Evolutionary conservation across 208 protist genomes (phyloP).

Genomic region (Acanthamoeba culbertsoni): DNA sequence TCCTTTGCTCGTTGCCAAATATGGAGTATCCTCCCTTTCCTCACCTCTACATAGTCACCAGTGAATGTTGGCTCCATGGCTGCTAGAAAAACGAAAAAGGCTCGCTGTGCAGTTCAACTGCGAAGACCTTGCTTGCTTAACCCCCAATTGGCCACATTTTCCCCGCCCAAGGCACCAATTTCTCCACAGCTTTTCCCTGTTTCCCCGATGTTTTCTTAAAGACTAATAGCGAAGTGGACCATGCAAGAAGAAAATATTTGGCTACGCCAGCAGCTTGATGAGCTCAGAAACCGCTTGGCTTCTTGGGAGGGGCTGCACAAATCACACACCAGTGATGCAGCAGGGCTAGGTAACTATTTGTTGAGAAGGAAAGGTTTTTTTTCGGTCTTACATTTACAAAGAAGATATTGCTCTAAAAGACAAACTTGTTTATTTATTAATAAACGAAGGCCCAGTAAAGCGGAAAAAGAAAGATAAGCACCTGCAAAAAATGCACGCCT

Average conservation of each 20-base stretch:
- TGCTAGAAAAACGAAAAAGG: not conserved
- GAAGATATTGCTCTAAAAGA: not conserved
- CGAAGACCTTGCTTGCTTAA: no score
- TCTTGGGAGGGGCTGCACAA: no score
- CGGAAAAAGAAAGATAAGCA: not conserved
- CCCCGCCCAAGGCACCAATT: not conserved
- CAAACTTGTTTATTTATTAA: not conserved
- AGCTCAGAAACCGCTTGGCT: not conserved
- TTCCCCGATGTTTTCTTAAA: not conserved
- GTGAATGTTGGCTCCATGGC: not conserved
- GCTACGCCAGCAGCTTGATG: not conserved
- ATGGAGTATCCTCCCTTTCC: not conserved
- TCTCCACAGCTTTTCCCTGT: not conserved
- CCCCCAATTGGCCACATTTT: no score
- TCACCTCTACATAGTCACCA: not conserved
- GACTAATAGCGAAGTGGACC: not conserved
- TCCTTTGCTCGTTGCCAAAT: not conserved
- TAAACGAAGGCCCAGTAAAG: no score
- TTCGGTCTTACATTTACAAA: not conserved
- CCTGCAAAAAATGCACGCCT: slow-evolving; percentile 35
- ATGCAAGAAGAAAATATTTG: not conserved
- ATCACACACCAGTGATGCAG: no score
- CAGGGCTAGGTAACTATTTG: no score
- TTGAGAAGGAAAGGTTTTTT: no score
- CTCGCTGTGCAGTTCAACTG: not conserved